A percentile compares a stretch with the other conserved stretches of the same genome.
Evolutionary conservation across 352 stramenopile genomes (phyloP).

Genomic region (Globisporangium takayamanum): DNA sequence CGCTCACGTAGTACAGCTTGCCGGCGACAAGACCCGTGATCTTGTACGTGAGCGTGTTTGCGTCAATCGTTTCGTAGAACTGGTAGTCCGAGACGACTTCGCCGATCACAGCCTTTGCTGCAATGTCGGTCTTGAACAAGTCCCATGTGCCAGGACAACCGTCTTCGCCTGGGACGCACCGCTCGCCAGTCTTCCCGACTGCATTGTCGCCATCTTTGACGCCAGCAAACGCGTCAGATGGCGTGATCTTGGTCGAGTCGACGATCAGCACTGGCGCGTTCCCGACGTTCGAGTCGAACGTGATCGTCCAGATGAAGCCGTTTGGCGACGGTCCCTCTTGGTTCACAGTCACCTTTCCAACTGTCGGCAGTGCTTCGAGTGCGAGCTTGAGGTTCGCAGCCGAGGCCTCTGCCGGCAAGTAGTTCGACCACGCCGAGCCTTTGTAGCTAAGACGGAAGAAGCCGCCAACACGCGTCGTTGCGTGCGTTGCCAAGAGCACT

Average conservation of each 20-base stretch:
- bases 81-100: conserved; percentile 57
- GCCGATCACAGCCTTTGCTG: conserved; percentile 27
- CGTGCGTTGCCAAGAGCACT: conserved; percentile 55
- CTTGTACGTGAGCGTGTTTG: conserved; percentile 49
- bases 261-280: conserved; percentile 44
- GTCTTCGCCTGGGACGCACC: conserved; percentile 41
- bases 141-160: conserved; percentile 48
- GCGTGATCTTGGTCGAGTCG: conserved; percentile 57
- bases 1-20: conserved; percentile 75
- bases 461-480: conserved; percentile 27
- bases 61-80: conserved; percentile 65
- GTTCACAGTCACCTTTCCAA: conserved; percentile 51
- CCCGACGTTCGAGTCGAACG: conserved; percentile 64
- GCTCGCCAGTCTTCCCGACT: conserved; percentile 31
- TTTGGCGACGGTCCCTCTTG: conserved; percentile 21
- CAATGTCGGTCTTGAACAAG: conserved; percentile 24
- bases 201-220: conserved; percentile 79
- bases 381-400: conserved; percentile 39
- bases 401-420: conserved; percentile 34
- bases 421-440: conserved; percentile 63
- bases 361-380: conserved; percentile 54
- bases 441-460: conserved; percentile 76
- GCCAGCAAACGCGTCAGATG: conserved; percentile 31
- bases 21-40: conserved; percentile 69
- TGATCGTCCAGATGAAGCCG: conserved; percentile 68